Conservation (phyloP, 495 filamentous ascomycete species). For the Delitschia confertaspora region DNA sequence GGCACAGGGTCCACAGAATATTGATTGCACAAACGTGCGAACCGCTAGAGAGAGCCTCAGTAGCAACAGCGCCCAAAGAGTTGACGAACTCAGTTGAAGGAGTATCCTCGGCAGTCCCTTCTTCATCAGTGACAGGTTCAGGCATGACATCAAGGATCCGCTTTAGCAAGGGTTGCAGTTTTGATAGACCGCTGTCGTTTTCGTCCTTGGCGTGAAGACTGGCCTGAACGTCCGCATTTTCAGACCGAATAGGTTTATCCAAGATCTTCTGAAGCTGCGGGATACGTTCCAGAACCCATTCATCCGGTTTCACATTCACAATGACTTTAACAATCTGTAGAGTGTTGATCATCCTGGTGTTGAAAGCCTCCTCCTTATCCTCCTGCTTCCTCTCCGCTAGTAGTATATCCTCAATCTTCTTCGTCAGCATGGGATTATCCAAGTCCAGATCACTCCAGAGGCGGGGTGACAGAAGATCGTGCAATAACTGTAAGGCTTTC, state of each 20-base stretch:
- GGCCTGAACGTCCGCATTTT: conserved; percentile 84
- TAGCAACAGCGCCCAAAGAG: conserved; percentile 71
- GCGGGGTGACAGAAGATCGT: conserved; percentile 73
- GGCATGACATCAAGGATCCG: conserved; percentile 86
- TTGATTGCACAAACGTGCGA: conserved; percentile 84
- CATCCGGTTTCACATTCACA: conserved; percentile 72
- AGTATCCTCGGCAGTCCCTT: conserved; percentile 60
- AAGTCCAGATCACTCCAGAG: conserved; percentile 91
- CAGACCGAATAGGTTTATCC: conserved; percentile 79
- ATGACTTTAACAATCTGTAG: conserved; percentile 84
- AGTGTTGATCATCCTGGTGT: conserved; percentile 81
- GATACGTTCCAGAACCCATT: conserved; percentile 77
- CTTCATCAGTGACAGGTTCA: conserved; percentile 75
- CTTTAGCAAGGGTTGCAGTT: conserved; percentile 60
- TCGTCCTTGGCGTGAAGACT: conserved; percentile 66
- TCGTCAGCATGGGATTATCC: conserved; percentile 72
- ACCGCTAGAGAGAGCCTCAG: conserved; percentile 65
- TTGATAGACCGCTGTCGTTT: conserved; percentile 52
- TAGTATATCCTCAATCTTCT: conserved; percentile 75
- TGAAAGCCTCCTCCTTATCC: conserved; percentile 44
- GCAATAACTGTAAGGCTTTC: conserved; percentile 73
- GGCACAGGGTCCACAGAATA: conserved; percentile 82
- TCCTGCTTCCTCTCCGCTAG: conserved; percentile 44
- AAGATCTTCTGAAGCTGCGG: conserved; percentile 73
- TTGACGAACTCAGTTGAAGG: conserved; percentile 70